These are phyloP conservation scores for Boletus subcaerulescens DNA, from an alignment of 768 basidiomycete species.

Conservation along the genomic window DNA sequence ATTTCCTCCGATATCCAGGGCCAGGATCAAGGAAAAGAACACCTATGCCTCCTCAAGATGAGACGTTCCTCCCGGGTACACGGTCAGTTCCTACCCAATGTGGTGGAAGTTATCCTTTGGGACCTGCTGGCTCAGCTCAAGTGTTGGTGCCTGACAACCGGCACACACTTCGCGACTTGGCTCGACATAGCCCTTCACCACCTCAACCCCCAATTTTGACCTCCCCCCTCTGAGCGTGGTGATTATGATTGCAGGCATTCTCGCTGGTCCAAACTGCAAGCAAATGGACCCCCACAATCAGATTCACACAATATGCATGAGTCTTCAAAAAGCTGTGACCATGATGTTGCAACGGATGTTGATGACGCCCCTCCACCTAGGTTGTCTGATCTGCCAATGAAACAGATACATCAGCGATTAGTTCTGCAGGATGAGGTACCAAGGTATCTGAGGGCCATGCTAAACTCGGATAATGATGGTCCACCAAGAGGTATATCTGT, in stretches of 20 bases:
- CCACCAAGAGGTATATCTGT: conserved; percentile 10
- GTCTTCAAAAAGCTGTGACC: conserved; percentile 19
- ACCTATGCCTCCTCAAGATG: conserved; percentile 38
- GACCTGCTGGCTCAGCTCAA: not conserved
- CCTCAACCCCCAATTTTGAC: conserved; percentile 5
- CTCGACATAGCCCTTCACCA: conserved; percentile 15
- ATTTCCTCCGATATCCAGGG: conserved; percentile 22
- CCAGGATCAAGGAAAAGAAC: conserved; percentile 33
- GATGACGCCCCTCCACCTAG: conserved; percentile 23
- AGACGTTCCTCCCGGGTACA: conserved; percentile 25
- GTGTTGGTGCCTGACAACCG: conserved; percentile 9
- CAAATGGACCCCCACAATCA: conserved; percentile 8
- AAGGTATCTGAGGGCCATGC: conserved; percentile 39
- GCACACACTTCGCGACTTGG: conserved; percentile 3
- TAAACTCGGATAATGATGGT: conserved; percentile 22
- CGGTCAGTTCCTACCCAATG: conserved; percentile 12
- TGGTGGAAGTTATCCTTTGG: conserved; percentile 7
- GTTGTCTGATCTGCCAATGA: conserved; percentile 16
- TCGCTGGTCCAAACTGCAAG: conserved; percentile 12
- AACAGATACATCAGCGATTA: conserved; percentile 15
- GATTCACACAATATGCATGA: conserved; percentile 19
- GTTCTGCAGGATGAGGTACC: conserved; percentile 27
- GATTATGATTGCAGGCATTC: conserved; percentile 17
- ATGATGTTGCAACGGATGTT: conserved; percentile 26
- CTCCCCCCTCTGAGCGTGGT: conserved; percentile 5